Base-by-base conservation (phyloP, 2,329 filamentous ascomycete genomes). In the Botrytis pseudocinerea region DNA sequence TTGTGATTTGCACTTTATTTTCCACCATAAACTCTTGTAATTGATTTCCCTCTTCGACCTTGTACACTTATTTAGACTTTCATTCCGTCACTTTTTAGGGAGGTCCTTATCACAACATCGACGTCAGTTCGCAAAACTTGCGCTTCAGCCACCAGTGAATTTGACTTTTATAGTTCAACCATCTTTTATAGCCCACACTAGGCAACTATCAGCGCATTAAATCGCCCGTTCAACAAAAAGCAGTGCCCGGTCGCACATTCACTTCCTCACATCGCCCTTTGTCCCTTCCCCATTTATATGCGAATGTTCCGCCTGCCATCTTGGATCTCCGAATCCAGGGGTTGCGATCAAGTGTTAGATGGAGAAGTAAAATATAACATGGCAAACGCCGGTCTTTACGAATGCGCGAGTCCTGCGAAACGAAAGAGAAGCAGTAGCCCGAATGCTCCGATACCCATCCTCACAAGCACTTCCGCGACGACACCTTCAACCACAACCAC, bases 261-360 rank as follows among this genome's bases (percentile, higher is more conserved):
- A 38, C 42, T 35, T 35, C 35, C 38, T 12, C 1, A 46, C 59
- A 6, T 38, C 54, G 35, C 40, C 32, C 46, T 14, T 18, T 20
- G 8, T 51, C 16, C 46, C 51, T 68, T 69, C 54, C 18, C 18
- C 46, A 28, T 64, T 71, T 81, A 82, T 81, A 83, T 84, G 83
- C 84, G 84, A 83, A 90, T 90, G 88, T 90, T 90, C 82, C 85
- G 87, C 78, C 88, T 90, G 80, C 69, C 76, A 72, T 78, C 78
- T 75, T 90, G 88, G 87, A 83, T 85, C 79, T 85, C 86, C 78
- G 88, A 89, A 79, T 83, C 85, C 76, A 85, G 85, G 85, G 86
- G 85, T 85, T 86, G 85, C 83, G 87, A 89, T 73, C 85, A 84
- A 82, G 82, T 83, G 76, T 80, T 84, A 79, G 75, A 81, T 80